Conservation (phyloP, 495 filamentous ascomycete species). For the Xylaria bambusicola region DNA sequence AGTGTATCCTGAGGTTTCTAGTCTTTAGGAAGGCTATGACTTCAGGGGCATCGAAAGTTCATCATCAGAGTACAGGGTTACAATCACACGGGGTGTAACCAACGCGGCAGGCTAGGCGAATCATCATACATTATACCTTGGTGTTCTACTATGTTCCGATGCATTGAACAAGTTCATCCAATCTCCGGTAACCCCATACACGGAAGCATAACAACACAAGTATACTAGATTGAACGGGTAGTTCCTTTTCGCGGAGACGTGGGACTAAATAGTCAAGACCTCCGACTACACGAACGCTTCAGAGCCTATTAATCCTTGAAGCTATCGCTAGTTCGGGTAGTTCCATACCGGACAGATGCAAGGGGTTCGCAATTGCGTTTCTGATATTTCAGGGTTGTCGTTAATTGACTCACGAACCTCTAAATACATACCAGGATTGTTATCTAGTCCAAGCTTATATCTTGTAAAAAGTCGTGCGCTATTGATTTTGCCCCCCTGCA, state of each 20-base stretch:
- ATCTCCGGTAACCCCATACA: conserved; percentile 1
- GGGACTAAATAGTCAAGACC: not conserved
- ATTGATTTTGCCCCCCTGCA: too few species aligned
- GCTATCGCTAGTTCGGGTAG: not conserved
- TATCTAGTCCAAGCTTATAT: too few species aligned
- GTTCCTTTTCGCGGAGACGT: not conserved
- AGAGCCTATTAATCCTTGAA: conserved; percentile 5
- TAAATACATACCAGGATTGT: too few species aligned
- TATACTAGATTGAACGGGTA: not conserved
- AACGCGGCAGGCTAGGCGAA: not conserved
- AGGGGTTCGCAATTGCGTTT: not conserved
- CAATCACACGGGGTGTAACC: not conserved
- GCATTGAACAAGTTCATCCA: not conserved
- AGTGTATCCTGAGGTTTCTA: not conserved
- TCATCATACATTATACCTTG: not conserved
- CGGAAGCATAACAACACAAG: not conserved
- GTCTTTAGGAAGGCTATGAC: not conserved
- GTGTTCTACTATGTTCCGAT: not conserved
- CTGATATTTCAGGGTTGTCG: not conserved
- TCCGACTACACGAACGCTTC: not conserved
- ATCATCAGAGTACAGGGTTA: not conserved
- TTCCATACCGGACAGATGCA: too few species aligned
- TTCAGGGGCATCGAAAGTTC: not conserved
- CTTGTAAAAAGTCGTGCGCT: too few species aligned
- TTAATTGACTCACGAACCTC: too few species aligned